Evolutionary conservation across 1,139 yeast genomes (phyloP).

Genomic region (Pichia sp.): DNA sequence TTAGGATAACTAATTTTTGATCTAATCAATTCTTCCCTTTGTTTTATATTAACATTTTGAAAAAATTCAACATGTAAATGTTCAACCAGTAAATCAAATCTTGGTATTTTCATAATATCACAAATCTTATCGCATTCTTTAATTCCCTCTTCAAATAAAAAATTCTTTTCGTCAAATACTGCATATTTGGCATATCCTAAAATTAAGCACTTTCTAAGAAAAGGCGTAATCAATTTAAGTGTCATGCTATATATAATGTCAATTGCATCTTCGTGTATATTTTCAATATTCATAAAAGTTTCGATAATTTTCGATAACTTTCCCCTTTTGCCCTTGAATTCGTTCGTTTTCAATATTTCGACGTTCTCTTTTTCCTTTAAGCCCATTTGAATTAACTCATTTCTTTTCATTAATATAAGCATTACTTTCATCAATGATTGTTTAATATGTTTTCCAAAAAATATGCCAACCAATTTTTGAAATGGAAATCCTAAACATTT

Average conservation of each 20-base stretch:
- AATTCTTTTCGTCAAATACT: conserved; percentile 35
- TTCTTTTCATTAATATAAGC: conserved; percentile 14
- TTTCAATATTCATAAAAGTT: conserved; percentile 2
- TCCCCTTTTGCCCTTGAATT: conserved; percentile 8
- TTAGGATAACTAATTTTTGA: conserved; percentile 49
- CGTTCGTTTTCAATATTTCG: conserved; percentile 5
- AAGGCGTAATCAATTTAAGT: conserved; percentile 54
- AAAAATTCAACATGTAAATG: conserved; percentile 13
- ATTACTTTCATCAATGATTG: conserved; percentile 25
- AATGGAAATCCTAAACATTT: conserved; percentile 28
- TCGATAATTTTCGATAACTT: conserved; percentile 6
- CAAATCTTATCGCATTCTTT: conserved; percentile 51
- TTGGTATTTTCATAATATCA: conserved; percentile 46
- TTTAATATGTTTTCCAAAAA: conserved; percentile 25
- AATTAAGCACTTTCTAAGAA: conserved; percentile 61
- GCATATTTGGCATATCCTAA: conserved; percentile 55
- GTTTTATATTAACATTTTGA: conserved; percentile 4
- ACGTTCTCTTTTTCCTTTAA: background rate
- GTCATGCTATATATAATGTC: conserved; percentile 48
- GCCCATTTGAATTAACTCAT: background rate
- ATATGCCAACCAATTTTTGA: conserved; percentile 32
- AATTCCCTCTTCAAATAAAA: conserved; percentile 26
- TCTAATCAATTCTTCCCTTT: conserved; percentile 9
- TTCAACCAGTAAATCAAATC: conserved; percentile 28
- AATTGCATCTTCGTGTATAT: background rate